Base-by-base conservation (phyloP, 2,329 filamentous ascomycete species). In the Ascochyta pisi region DNA sequence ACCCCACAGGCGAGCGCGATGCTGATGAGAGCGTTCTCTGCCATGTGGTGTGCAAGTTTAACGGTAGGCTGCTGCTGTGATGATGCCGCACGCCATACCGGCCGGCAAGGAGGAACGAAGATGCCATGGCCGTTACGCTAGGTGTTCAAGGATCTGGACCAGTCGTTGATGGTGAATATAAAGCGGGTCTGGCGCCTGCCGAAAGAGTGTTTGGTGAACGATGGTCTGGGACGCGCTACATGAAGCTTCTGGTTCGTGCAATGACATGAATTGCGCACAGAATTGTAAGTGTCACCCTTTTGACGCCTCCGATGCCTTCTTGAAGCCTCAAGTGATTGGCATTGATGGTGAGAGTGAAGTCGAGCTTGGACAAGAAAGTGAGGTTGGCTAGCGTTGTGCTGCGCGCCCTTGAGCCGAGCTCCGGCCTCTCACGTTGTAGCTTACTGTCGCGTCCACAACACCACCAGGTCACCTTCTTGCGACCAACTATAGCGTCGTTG, bases 61-160 rank as follows among this genome's bases (percentile, higher is more conserved):
- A 8, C 16, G 38, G 24, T n/a, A 29, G 23, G 38, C 4, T 26
- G 37, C 41, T 12, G 22, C 12, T 10, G 16, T 37, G 33, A 13
- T 24, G 38, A 23, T 39, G 13, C 24, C 10, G 31, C 22, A 27
- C 42, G 6, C 16, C 22, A 27, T 19, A 52, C 8, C 49, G 44
- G 7, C 43, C 34, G 37, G 44, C 44, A 45, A 27, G 49, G 49
- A 45, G 4, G 13, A 52, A 16, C 6, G 29, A 10, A 27, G 49
- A 31, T 38, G 44, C 39, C 54, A 57, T 57, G 22, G 24, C 49
- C 38, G 44, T 41, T 44, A 22, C 33, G 40, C 48, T 50, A 50
- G 29, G 5, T 13, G 8, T 29, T 44, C 29, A 41, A 16, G 33
- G 45, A 49, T 49, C 12, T 49, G 50, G 39, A 19, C 24, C 40